Base-by-base conservation (phyloP, 139 green algal species). In the Zygnema circumcarinatum region DNA sequence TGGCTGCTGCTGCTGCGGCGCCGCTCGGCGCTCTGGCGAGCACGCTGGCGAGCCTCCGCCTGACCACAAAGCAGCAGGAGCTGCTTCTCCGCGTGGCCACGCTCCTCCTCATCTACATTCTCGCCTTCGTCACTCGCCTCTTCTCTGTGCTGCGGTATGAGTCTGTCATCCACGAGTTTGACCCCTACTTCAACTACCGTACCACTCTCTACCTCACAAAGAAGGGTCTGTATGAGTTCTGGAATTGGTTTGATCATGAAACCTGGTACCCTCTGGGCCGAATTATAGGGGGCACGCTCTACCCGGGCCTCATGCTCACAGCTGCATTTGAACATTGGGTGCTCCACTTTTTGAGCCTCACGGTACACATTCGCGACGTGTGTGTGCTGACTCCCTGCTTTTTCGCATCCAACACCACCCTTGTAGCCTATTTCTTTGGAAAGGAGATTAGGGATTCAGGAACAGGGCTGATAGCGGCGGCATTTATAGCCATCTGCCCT, bases 101-200 rank as follows among this genome's bases (percentile, higher is more conserved):
- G 0, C 86, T 95, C 42, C 76, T 91, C 20, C 35, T 91, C 47
- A 93, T 94, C 39, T 95, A 93, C 74, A 40, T 95, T 1, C 86
- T 93, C 35, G 92, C 93, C 3, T 95, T 95, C 90, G 79, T 79
- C 76, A 92, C 94, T 47, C 90, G 93, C 11, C 69, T 95, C 76
- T 94, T 94, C 85, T 90, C 83, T 0, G 92, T 94, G 39, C 82
- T 94, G 39, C 87, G 92, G 1, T 95, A 94, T 53, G 93, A 94
- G 81, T 92, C 75, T 42, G 89, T 96, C 31, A 96, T 96, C 74
- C 94, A 96, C 88, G 94, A 96, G 87, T 96, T 96, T 78, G 94
- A 96, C 56, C 94, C 94, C 2, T 96, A 94, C 79, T 95, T 95
- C 92, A 96, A 95, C 91, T 96, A 94, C 80, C 90, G 94, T 42